These are phyloP conservation scores for Penicillium sp. DNA, from an alignment of 2,329 filamentous ascomycete species.

Conservation along the genomic window DNA sequence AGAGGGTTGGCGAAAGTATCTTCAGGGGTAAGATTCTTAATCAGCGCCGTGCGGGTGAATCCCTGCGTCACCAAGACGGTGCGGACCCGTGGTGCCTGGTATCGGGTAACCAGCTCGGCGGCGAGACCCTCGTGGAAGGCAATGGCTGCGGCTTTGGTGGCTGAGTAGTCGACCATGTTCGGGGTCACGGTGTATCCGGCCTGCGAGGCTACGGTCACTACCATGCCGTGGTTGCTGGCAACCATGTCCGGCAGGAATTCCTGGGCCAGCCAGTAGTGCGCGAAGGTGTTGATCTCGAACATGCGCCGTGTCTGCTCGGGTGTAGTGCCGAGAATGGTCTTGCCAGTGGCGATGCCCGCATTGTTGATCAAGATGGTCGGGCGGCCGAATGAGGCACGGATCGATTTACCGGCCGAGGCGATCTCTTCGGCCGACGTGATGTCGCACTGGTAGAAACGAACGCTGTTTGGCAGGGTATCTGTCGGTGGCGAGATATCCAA, in stretches of 20 bases:
- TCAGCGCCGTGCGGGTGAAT: constrained; percentile 62
- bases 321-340: constrained; percentile 58
- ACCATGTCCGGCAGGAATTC: constrained; percentile 68
- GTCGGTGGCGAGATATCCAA: constrained; percentile 53
- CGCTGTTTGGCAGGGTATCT: constrained; percentile 40
- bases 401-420: constrained; percentile 49
- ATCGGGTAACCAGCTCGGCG: constrained; percentile 58
- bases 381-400: constrained; percentile 58
- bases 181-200: constrained; percentile 62
- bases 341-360: constrained; percentile 49
- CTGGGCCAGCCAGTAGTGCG: constrained; percentile 65
- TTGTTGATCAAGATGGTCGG: constrained; percentile 62
- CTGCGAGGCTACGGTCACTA: constrained; percentile 67
- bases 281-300: constrained; percentile 68
- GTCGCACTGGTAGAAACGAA: constrained; percentile 70
- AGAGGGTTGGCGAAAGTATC: constrained; percentile 53
- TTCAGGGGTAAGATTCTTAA: constrained; percentile 55
- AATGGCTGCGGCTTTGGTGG: constrained; percentile 64
- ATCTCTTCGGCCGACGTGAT: constrained; percentile 60
- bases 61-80: constrained; percentile 64
- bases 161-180: constrained; percentile 66
- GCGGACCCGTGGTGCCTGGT: constrained; percentile 62
- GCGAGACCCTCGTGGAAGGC: constrained; percentile 66
- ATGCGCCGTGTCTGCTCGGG: constrained; percentile 61
- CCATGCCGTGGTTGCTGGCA: constrained; percentile 64